Conservation (phyloP, 2,329 filamentous ascomycete genomes). For the Scedosporium dehoogii region DNA sequence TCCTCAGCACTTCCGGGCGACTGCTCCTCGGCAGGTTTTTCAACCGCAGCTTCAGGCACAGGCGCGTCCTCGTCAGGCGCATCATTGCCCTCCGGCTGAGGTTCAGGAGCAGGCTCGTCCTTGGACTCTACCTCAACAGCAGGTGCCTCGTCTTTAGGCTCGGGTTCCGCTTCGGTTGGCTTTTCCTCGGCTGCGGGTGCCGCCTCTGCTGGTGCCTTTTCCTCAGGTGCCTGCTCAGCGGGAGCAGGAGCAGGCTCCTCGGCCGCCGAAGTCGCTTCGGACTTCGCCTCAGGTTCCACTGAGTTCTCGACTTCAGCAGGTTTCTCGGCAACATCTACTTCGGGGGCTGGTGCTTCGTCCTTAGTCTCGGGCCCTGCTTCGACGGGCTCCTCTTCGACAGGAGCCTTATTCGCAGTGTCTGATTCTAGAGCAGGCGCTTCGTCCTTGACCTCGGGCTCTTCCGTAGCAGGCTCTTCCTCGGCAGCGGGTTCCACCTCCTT, state of each 20-base stretch:
- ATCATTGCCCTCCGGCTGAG: not conserved
- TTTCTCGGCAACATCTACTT: not conserved
- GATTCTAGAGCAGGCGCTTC: not conserved
- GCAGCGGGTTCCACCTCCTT: not conserved
- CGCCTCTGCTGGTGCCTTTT: constrained; percentile 2
- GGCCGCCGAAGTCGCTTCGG: not conserved
- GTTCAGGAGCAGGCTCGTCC: not conserved
- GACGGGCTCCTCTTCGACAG: not conserved
- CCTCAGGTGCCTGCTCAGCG: constrained; percentile 2
- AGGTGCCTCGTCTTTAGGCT: not conserved
- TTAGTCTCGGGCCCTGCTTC: no score
- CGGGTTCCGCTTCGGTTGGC: not conserved
- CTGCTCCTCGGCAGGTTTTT: not conserved
- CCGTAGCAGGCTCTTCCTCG: not conserved
- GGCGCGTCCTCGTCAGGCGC: not conserved
- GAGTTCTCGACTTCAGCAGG: not conserved
- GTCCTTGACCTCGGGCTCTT: not conserved
- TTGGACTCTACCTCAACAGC: not conserved
- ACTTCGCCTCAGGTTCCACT: no score
- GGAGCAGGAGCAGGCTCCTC: not conserved
- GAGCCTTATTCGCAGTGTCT: not conserved
- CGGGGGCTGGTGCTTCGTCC: no score
- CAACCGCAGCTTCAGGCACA: not conserved
- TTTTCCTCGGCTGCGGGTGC: not conserved
- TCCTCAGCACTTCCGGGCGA: not conserved